Conservation (phyloP, 495 filamentous ascomycete species). For the Aspergillus olivimuriae region DNA sequence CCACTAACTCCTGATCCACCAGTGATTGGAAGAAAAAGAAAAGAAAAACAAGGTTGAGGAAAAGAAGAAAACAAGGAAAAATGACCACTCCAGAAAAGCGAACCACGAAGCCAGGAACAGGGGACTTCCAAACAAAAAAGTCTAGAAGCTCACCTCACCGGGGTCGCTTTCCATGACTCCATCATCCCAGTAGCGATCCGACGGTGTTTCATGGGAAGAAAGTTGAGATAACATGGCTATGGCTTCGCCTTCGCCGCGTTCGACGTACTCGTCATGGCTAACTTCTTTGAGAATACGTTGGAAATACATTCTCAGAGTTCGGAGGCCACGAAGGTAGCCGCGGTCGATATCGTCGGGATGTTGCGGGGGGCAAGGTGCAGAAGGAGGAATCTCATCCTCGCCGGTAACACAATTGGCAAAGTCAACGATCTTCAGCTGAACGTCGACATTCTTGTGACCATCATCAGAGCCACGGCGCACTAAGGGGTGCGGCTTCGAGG, state of each 20-base stretch:
- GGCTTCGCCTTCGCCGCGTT: slow-evolving; percentile 43
- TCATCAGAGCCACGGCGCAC: slow-evolving; percentile 32
- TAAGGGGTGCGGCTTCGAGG: slow-evolving; percentile 11
- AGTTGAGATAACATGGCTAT: slow-evolving; percentile 29
- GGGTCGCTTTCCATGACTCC: slow-evolving; percentile 38
- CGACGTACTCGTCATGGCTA: slow-evolving; percentile 48
- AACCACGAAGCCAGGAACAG: slow-evolving; percentile 3
- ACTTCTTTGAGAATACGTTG: slow-evolving; percentile 79
- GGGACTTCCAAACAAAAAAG: slow-evolving; percentile 2
- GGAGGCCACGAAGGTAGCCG: slow-evolving; percentile 82
- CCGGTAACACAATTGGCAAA: slow-evolving; percentile 96
- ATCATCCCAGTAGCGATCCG: slow-evolving; percentile 38
- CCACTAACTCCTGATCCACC: slow-evolving; percentile 10
- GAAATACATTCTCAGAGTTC: slow-evolving; percentile 77
- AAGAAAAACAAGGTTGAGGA: not conserved
- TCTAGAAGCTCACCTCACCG: slow-evolving; percentile 42
- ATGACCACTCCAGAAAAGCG: too few relatives aligned
- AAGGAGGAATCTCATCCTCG: slow-evolving; percentile 59
- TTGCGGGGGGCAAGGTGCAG: slow-evolving; percentile 71
- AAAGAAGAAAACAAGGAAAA: not conserved
- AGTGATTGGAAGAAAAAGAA: slow-evolving; percentile 5
- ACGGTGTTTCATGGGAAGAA: slow-evolving; percentile 20
- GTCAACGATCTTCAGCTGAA: slow-evolving; percentile 95
- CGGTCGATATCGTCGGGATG: slow-evolving; percentile 75
- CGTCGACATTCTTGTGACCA: slow-evolving; percentile 40